phyloP scores from a whole-genome alignment of 169 alveolate genomes.

The Eimeria acervulina region DNA sequence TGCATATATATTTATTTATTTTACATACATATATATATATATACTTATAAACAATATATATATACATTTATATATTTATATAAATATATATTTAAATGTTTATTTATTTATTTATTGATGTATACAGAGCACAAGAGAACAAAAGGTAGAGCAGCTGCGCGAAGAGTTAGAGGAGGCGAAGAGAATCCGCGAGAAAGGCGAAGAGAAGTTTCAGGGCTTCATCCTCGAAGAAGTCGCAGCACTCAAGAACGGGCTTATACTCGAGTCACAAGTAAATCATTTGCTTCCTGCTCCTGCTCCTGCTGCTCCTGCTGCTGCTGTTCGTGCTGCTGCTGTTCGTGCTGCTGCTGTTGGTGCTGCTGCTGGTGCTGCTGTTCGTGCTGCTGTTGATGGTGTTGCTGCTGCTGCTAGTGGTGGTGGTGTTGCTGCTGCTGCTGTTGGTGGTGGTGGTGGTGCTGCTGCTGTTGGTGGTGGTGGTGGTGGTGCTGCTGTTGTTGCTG shows the following conservation, averaged over 20 bases:
- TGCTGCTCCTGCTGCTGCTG: neutral
- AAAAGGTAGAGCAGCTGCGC: conserved; percentile 68
- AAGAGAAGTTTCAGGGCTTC: conserved; percentile 83
- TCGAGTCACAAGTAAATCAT: conserved; percentile 77
- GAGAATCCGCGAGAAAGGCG: conserved; percentile 76
- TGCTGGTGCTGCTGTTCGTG: neutral
- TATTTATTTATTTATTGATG: neutral
- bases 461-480: neutral
- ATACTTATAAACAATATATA: no score
- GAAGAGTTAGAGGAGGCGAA: conserved; percentile 81
- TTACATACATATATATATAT: no score
- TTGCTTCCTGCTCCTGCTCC: neutral
- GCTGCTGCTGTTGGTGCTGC: neutral
- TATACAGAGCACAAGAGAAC: conserved; percentile 73
- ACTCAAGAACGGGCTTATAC: conserved; percentile 80
- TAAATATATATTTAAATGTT: no score
- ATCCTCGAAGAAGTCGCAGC: conserved; percentile 83
- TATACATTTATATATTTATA: no score
- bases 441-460: neutral
- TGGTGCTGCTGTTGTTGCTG: neutral
- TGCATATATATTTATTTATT: no score
- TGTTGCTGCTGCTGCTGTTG: neutral
- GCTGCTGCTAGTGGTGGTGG: conserved; percentile 23
- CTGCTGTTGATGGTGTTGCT: neutral
- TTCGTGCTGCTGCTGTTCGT: no score